phyloP scores from a whole-genome alignment of 768 basidiomycete genomes.

The Trametes punicea region DNA sequence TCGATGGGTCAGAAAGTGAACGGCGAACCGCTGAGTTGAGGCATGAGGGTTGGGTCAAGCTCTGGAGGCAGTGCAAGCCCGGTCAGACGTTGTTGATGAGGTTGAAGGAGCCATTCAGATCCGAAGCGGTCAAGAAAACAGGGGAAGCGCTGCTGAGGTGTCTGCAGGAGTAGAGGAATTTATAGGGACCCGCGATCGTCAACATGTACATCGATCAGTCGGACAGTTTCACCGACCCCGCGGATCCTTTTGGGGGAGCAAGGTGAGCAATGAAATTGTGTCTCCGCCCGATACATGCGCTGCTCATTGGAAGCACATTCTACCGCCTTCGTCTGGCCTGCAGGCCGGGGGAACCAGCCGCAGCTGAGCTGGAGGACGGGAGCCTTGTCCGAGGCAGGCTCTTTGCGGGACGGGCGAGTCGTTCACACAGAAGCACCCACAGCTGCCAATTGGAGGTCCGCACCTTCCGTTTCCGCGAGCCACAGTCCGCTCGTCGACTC shows the following conservation, averaged over 20 bases:
- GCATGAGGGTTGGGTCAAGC: too few species aligned
- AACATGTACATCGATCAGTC: slow-evolving; percentile 9
- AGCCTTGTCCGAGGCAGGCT: too few species aligned
- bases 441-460: slow-evolving; percentile 17
- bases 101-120: background rate
- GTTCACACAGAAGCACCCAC: background rate
- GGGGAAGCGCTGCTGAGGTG: background rate
- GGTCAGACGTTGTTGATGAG: too few species aligned
- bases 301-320: background rate
- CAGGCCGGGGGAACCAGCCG: background rate
- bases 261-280: slow-evolving; percentile 3
- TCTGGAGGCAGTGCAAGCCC: too few species aligned
- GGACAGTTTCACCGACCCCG: slow-evolving; percentile 3
- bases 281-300: slow-evolving; percentile 8
- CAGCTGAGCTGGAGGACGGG: too few species aligned
- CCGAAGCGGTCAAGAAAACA: background rate
- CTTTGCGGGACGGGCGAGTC: too few species aligned
- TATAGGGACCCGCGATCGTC: background rate
- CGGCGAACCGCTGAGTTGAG: too few species aligned
- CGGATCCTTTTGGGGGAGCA: slow-evolving; percentile 7
- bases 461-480: slow-evolving; percentile 16
- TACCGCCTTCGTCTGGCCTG: background rate
- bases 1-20: too few species aligned
- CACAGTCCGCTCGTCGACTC: slow-evolving; percentile 4
- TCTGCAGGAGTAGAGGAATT: background rate